Percentiles rank a stretch among this genome's conserved stretches.
These are phyloP conservation scores for Verticillium longisporum DNA, from an alignment of 2,329 filamentous ascomycete species.

Conservation along the genomic window DNA sequence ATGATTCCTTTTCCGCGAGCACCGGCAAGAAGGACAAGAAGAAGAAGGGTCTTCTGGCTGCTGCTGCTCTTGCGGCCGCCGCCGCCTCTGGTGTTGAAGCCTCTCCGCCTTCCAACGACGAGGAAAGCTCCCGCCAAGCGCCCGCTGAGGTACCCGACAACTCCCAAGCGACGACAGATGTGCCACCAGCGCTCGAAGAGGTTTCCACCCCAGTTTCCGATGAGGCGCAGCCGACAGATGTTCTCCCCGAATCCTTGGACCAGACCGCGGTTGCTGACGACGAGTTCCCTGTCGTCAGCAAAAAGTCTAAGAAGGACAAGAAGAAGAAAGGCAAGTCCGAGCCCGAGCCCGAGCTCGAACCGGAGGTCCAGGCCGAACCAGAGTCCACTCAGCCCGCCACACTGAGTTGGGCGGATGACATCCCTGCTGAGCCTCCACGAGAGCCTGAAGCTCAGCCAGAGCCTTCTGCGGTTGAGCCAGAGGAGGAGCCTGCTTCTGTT, in stretches of 20 bases:
- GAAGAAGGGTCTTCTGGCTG: conserved; percentile 5
- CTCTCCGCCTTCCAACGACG: not conserved
- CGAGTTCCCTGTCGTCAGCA: conserved; percentile 3
- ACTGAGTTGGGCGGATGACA: conserved; percentile 14
- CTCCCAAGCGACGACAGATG: not conserved
- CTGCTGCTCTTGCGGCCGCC: conserved; percentile 1
- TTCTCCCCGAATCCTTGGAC: not conserved
- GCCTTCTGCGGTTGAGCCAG: conserved; percentile 3
- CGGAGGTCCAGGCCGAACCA: not conserved
- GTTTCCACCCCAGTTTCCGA: not conserved
- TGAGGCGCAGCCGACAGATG: not conserved
- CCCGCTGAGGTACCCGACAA: not conserved
- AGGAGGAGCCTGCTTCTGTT: conserved; percentile 11
- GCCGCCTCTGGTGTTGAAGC: not conserved
- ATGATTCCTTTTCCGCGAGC: not conserved
- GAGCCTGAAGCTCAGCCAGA: conserved; percentile 4
- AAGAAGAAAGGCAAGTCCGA: conserved; percentile 14
- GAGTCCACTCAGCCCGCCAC: not conserved
- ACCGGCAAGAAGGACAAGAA: conserved; percentile 9
- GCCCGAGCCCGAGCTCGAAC: conserved; percentile 12
- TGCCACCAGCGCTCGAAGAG: not conserved
- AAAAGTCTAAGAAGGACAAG: conserved; percentile 9
- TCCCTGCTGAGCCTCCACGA: conserved; percentile 17
- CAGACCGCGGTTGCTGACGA: conserved; percentile 12
- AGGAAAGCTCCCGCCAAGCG: not conserved